Evolutionary conservation across 2,329 filamentous ascomycete genomes (phyloP), one percentile per base, ranked within the genome.

Genomic region (Bipolaris zeicola): DNA sequence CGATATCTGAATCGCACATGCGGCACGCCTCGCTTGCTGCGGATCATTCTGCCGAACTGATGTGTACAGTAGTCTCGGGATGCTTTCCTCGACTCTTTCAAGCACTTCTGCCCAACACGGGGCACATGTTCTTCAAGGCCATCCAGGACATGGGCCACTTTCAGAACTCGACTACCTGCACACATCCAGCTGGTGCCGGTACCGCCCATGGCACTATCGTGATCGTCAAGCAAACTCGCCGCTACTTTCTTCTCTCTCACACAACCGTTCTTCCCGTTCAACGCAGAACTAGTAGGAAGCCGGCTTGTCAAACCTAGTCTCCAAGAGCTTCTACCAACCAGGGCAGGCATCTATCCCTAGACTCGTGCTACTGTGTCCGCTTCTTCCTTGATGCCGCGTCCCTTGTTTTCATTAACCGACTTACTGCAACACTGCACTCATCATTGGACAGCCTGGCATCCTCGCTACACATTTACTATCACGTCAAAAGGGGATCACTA

Each of bases 261-360:
- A 31, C 28, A 31, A 13, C 28, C 28, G 28, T 31, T 13, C 28
- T 13, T 31, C 28, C 10, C 10, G 28, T 13, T 34, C 31, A 31
- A 26, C 28, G 43, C 43, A 14, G 6, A 44, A 14, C 52, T 50
- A 49, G 43, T 39, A 36, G n/a, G 28, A 38, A 43, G 36, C 48
- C 34, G 36, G 41, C 26, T 36, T 36, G 34, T 45, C 14, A 28
- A 46, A 26, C 34, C 10, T 41, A 37, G 4, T 20, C 28, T 41
- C 26, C 13, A 33, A 24, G 10, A 36, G 10, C 28, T 34, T 34
- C 43, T 6, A n/a, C 10, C 10, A 14, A 24, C 6, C 22, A 26
- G 20, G 10, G 16, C 10, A 14, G 10, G 28, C 18, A 24, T 24
- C 13, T 41, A 41, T 41, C 18, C 38, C 7, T 6, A 41, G 20